A percentile compares a stretch with the other conserved stretches of the same genome.
Conservation (phyloP, 225 moss, liverwort and hornwort genomes). For the Marchantia paleacea region DNA sequence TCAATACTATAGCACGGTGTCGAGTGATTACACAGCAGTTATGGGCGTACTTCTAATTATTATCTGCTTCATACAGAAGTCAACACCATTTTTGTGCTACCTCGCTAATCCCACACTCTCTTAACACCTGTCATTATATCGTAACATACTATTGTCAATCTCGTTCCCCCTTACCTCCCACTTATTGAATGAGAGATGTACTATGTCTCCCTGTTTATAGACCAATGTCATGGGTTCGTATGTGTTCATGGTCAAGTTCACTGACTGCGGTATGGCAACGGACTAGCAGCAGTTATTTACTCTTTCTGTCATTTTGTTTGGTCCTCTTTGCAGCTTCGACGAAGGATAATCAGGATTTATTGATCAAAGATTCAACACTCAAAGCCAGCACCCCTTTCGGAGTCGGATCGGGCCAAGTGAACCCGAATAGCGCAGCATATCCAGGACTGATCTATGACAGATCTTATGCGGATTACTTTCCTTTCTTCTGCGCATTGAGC, state of each 20-base stretch:
- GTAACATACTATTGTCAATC: too few species aligned
- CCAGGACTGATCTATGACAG: conserved; percentile 54
- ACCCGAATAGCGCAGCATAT: conserved; percentile 35
- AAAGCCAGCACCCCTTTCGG: conserved; percentile 26
- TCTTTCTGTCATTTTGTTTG: background rate
- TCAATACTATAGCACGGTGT: too few species aligned
- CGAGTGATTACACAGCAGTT: too few species aligned
- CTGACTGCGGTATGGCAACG: background rate
- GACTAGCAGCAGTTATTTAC: background rate
- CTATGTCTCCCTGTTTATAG: too few species aligned
- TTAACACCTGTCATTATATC: too few species aligned
- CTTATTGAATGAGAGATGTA: too few species aligned
- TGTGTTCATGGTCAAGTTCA: background rate
- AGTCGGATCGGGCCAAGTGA: conserved; percentile 36
- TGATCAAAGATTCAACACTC: conserved; percentile 24
- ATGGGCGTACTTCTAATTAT: too few species aligned
- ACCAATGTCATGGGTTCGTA: too few species aligned
- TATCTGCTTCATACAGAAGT: too few species aligned
- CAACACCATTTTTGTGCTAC: too few species aligned
- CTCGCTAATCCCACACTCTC: too few species aligned
- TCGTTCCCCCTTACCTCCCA: too few species aligned
- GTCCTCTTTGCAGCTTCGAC: conserved; percentile 17
- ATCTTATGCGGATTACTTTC: conserved; percentile 27
- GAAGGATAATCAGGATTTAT: conserved; percentile 15
- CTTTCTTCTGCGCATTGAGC: conserved; percentile 42